phyloP scores from a whole-genome alignment of 179 eudicot species.

The Beta corolliflora region DNA sequence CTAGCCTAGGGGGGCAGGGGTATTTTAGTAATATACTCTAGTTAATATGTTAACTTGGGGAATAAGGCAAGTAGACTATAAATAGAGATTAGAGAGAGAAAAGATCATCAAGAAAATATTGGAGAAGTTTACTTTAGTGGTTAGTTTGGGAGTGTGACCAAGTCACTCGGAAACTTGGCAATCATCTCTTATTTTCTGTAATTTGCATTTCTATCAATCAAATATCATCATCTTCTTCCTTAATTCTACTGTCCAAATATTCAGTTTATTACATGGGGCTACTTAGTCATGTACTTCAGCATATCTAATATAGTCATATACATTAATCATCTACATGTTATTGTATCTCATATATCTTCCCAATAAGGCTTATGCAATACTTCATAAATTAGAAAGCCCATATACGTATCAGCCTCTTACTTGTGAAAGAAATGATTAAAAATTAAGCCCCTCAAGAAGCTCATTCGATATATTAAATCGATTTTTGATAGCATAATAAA shows the following conservation, averaged over 20 bases:
- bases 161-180: no score
- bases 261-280: constrained; percentile 70
- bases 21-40: no score
- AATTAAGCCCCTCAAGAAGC: constrained; percentile 10
- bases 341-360: background rate
- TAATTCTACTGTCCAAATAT: constrained; percentile 70
- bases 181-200: no score
- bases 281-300: background rate
- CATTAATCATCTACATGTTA: background rate
- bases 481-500: background rate
- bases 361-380: background rate
- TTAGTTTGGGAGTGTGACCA: no score
- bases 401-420: constrained; percentile 1
- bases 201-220: constrained; percentile 84
- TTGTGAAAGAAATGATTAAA: background rate
- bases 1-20: no score
- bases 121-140: no score
- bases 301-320: background rate
- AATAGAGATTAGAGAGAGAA: no score
- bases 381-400: background rate
- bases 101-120: no score
- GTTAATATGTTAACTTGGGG: no score
- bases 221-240: constrained; percentile 84
- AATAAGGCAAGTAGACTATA: no score
- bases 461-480: background rate